Evolutionary conservation across 148 eudicot genomes (phyloP).

Genomic region (Diospyros kaki): DNA sequence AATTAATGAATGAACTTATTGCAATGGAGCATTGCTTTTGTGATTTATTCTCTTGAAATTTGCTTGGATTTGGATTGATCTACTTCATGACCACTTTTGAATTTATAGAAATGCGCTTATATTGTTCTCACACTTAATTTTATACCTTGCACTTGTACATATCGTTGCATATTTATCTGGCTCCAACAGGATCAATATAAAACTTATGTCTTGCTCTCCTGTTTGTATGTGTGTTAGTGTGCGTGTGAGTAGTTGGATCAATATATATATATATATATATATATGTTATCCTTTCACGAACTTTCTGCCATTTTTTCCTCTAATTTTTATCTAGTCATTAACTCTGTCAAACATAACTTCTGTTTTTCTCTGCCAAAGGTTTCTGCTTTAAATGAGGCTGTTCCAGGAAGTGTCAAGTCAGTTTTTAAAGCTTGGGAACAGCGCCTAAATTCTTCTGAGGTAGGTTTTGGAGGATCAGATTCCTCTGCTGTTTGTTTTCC

Average conservation of each 20-base stretch:
- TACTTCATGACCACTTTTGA: not conserved
- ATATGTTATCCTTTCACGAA: not conserved
- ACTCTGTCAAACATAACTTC: not conserved
- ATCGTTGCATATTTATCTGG: not conserved
- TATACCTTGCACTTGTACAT: not conserved
- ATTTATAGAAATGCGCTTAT: not conserved
- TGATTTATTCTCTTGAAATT: not conserved
- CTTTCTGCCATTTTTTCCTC: too few relatives aligned
- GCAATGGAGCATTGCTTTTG: not conserved
- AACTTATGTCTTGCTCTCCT: not conserved
- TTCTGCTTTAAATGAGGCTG: constrained; percentile 88
- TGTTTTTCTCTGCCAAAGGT: constrained; percentile 40
- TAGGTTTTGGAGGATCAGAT: constrained; percentile 18
- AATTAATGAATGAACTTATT: not conserved
- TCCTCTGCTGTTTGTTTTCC: not conserved
- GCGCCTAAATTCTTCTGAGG: constrained; percentile 73
- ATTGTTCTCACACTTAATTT: not conserved
- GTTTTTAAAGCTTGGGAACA: constrained; percentile 95
- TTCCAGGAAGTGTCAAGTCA: constrained; percentile 82
- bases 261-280: not conserved
- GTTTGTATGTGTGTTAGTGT: not conserved
- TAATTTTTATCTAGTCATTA: not conserved
- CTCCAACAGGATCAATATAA: not conserved
- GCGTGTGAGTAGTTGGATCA: not conserved
- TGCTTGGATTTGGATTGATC: not conserved